Evolutionary conservation across 805 yeast genomes (phyloP).

Genomic region (Grigorovia yakushimaensis): DNA sequence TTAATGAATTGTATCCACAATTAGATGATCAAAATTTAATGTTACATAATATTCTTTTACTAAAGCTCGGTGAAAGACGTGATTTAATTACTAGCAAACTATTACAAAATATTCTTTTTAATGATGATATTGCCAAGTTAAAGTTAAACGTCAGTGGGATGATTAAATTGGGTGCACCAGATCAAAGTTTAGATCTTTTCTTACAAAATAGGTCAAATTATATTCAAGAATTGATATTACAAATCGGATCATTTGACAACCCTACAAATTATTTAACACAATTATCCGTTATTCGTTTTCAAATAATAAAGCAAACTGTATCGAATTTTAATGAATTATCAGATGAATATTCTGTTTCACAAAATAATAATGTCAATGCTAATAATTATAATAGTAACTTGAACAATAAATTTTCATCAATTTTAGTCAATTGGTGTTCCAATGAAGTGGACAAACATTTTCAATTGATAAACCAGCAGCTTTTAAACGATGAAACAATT

Average conservation of each 20-base stretch:
- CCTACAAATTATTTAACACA: slow-evolving; percentile 56
- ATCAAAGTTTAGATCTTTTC: slow-evolving; percentile 40
- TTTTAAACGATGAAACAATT: slow-evolving; percentile 49
- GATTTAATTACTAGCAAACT: slow-evolving; percentile 28
- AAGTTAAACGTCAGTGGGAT: slow-evolving; percentile 25
- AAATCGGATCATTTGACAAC: slow-evolving; percentile 37
- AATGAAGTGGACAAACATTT: slow-evolving; percentile 53
- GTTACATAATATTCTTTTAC: slow-evolving; percentile 25
- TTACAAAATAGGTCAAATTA: slow-evolving; percentile 39
- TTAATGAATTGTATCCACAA: slow-evolving; percentile 11
- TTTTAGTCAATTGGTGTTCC: slow-evolving; percentile 72
- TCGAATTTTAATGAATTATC: slow-evolving; percentile 45
- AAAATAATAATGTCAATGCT: background rate
- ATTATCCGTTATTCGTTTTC: slow-evolving; percentile 53
- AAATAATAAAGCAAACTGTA: slow-evolving; percentile 49
- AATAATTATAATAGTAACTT: background rate
- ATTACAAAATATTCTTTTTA: slow-evolving; percentile 27
- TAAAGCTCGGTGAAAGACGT: slow-evolving; percentile 27
- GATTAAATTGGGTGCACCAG: slow-evolving; percentile 34
- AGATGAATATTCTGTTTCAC: slow-evolving; percentile 9
- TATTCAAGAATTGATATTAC: slow-evolving; percentile 38
- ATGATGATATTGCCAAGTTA: slow-evolving; percentile 21
- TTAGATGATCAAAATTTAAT: slow-evolving; percentile 21
- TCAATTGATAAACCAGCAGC: slow-evolving; percentile 51
- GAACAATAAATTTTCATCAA: slow-evolving; percentile 34